Base-by-base conservation (phyloP, 306 rosid species). In the Begonia fuchsioides region DNA sequence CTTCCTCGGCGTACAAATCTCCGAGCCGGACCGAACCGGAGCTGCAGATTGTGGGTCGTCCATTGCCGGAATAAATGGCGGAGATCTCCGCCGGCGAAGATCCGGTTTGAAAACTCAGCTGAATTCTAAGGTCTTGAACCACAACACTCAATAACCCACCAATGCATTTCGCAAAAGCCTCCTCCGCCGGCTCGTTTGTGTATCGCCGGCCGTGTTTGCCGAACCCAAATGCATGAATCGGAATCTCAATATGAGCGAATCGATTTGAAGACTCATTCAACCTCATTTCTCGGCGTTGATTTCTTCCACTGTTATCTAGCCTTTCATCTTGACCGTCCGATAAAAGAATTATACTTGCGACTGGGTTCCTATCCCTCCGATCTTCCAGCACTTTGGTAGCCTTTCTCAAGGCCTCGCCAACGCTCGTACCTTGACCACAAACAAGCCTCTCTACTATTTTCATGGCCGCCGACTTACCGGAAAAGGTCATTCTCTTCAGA, bases 81-180 rank as follows among this genome's bases (percentile, higher is more conserved):
- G 58, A 54, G 15, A 59, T 49, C 26, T 59, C 50, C 1, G 13
- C 17, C 39, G 39, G 54, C 19, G 35, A 35, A 2, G 65, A 41
- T 13, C 72, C 57, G 51, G 49, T 9, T 1, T 18, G 11, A 49
- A 66, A 9, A 39, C 72, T 15, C 26, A 59, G 50, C 38, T 59
- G 46, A 66, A 71, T 56, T 13, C 63, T 39, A 10, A 71, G 52
- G 19, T 71, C 71, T 32, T 71, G 72, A 17, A 56, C 65, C 50
- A 66, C 69, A 19, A 71, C 76, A 7, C 72, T 65, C 5, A 71
- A 52, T n/a, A 71, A 66, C 6, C 65, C 69, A 5, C 65, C 71
- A 3, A 71, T 56, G 32, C 76, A 71, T 54, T 56, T 39, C 1
- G 65, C 64, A 35, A 71, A 71, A 0, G 63, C 50, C 17, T 66